Base-by-base conservation (phyloP, 345 rosid genomes). In the Corchorus olitorius region DNA sequence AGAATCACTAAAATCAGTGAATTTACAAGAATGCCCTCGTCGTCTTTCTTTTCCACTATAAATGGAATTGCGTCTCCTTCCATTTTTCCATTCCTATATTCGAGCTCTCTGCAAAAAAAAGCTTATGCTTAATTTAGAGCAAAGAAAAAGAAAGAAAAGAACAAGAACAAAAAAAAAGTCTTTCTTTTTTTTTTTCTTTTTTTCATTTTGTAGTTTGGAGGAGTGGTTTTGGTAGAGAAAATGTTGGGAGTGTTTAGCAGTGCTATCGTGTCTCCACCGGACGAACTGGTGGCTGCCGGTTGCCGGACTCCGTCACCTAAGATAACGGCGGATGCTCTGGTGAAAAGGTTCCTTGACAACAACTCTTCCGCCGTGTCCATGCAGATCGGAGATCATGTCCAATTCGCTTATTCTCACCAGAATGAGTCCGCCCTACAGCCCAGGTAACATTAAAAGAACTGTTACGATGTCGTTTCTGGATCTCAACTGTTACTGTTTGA, bases 181-280 rank as follows among this genome's bases (percentile, higher is more conserved):
- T 73, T 70, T 33, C 5, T 46, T 67, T 52, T 58, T 67, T 52
- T 58, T 15, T 2, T 27, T 1, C 27, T 27, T 0, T 27, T 27
- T 27, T 27, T 27, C 27, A 27, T 27, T 27, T 27, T 27, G 27
- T 27, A 2, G 4, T 27, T 19, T 69, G 58, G 1, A 19, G 46
- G 61, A 7, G 45, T 33, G 19, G 20, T 67, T 48, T 16, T 54
- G 63, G 75, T 79, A 69, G 61, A 49, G 56, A 75, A 75, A 79
- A 95, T 95, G 99, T 86, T 95, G 88, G 99, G 99, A 73, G 89
- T 93, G 8, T 93, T 95, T 76, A 92, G 97, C 86, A 81, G 97
- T 82, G 78, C 87, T 34, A 80, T 95, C 58, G 82, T 95, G 59
- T 87, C 98, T 0, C 93, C 93, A n/a, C 99, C 99, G 72, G 98